A percentile compares a stretch with the other conserved stretches of the same genome.
Conservation (phyloP, 2,329 filamentous ascomycete genomes). For the Colletotrichum ledebouriae region DNA sequence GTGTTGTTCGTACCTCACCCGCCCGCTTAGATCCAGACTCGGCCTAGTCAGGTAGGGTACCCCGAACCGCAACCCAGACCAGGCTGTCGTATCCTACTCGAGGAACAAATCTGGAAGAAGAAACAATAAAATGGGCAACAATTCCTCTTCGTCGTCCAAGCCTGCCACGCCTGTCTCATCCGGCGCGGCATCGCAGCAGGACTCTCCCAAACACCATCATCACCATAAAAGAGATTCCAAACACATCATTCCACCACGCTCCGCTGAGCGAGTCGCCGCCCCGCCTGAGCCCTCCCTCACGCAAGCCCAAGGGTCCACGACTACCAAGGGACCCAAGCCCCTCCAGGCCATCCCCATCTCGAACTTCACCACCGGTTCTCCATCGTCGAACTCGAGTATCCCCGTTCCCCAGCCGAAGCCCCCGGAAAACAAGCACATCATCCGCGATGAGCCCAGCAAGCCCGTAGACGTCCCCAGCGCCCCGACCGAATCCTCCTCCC, state of each 20-base stretch:
- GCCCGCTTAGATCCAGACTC: conserved; percentile 36
- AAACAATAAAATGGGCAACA: conserved; percentile 52
- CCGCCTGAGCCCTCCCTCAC: conserved; percentile 73
- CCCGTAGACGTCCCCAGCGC: conserved; percentile 69
- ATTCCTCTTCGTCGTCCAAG: conserved; percentile 51
- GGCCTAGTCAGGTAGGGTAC: conserved; percentile 42
- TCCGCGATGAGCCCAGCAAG: conserved; percentile 60
- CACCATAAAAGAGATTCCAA: conserved; percentile 58
- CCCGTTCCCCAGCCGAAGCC: conserved; percentile 42
- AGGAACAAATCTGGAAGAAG: conserved; percentile 35
- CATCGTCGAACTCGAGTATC: conserved; percentile 45
- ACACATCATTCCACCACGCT: conserved; percentile 69
- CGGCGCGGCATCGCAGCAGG: conserved; percentile 46
- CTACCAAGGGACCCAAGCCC: conserved; percentile 60
- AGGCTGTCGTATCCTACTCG: conserved; percentile 40
- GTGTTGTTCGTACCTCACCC: conserved; percentile 30
- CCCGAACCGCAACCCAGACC: conserved; percentile 42
- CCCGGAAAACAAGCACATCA: conserved; percentile 46
- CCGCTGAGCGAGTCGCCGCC: conserved; percentile 67
- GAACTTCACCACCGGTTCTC: conserved; percentile 63
- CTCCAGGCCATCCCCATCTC: conserved; percentile 64
- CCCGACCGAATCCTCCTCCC: conserved; percentile 52
- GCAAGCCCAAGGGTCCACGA: conserved; percentile 70
- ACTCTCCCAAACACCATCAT: conserved; percentile 43
- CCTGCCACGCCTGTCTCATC: conserved; percentile 49